Evolutionary conservation across 225 moss, liverwort and hornwort genomes (phyloP).

Genomic region (Takakia lepidozioides): DNA sequence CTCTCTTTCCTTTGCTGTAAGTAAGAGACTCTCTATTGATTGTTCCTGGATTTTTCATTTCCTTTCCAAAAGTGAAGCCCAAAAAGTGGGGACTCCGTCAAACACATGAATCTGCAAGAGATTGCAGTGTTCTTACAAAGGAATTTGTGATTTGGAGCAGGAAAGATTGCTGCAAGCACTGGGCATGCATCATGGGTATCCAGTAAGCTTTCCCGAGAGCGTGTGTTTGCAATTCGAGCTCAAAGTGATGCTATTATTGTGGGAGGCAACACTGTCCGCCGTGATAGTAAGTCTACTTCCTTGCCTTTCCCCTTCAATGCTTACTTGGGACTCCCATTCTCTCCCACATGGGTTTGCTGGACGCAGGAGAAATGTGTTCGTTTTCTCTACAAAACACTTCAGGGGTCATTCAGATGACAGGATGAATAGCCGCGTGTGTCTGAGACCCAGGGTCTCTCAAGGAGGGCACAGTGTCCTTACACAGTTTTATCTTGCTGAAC

Average conservation of each 20-base stretch:
- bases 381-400: no score
- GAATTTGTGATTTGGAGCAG: slow-evolving; percentile 11
- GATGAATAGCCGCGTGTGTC: no score
- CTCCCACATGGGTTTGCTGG: no score
- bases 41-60: not conserved
- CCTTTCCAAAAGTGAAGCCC: not conserved
- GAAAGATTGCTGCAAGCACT: slow-evolving; percentile 90
- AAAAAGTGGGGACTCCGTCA: no score
- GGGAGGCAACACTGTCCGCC: slow-evolving; percentile 90
- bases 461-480: no score
- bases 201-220: slow-evolving; percentile 64
- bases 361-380: no score
- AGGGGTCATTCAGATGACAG: no score
- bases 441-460: no score
- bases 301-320: not conserved
- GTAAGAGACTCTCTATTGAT: not conserved
- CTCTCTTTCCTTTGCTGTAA: not conserved
- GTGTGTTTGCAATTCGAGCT: slow-evolving; percentile 72
- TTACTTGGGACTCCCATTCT: no score
- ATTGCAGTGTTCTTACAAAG: no score
- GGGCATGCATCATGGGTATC: slow-evolving; percentile 97
- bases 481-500: no score
- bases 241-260: slow-evolving; percentile 82
- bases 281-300: slow-evolving; percentile 43
- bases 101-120: no score